Base-by-base conservation (phyloP, 495 filamentous ascomycete species). In the Niebla homalea region DNA sequence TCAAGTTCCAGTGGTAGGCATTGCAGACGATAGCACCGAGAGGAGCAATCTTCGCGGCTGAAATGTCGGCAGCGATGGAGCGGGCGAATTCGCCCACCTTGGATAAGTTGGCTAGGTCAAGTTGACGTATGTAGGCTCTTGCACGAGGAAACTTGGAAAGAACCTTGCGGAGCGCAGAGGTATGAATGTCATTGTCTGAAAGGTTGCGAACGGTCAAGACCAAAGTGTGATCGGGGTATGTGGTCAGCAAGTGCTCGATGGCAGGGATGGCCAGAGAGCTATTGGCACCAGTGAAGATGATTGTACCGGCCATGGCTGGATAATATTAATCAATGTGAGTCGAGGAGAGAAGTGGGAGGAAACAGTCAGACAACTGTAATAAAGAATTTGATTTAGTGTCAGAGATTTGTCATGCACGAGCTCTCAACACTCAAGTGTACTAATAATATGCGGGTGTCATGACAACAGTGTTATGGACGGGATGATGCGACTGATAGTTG, bases 251-350 rank as follows among this genome's bases (percentile, higher is more conserved):
- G 26, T 66, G 54, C 10, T 64, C 40, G 8, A 70, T 64, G 5
- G 70, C 65, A 14, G 61, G 68, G 22, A 72, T 63, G 4, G 64
- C 73, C 25, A 73, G 58, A 19, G 70, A 70, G 54, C 70, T 63
- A 51, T 74, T 75, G 25, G 71, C 71, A 22, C 70, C 71, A 7
- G 71, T 76, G 43, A 75, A 57, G 36, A 76, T 49, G 41, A 74
- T 59, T 16, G 69, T 70, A 26, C 67, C 69, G n/a, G 38, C 15
- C 59, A 63, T 65, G 40, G 36, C 39, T 15, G 21, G 10, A n/a
- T 41, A 12, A 12, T 32, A 7, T 11, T 32, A 32, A 1, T 8
- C 10, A 2, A 8, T 32, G 29, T 12, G 29, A 32, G 10, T 32
- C 8, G 14, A 11, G 29, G 14, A 32, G 14, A 32, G 8, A 12